Evolutionary conservation across 2,329 filamentous ascomycete species (phyloP).

Genomic region (Phyllosticta citriasiana): DNA sequence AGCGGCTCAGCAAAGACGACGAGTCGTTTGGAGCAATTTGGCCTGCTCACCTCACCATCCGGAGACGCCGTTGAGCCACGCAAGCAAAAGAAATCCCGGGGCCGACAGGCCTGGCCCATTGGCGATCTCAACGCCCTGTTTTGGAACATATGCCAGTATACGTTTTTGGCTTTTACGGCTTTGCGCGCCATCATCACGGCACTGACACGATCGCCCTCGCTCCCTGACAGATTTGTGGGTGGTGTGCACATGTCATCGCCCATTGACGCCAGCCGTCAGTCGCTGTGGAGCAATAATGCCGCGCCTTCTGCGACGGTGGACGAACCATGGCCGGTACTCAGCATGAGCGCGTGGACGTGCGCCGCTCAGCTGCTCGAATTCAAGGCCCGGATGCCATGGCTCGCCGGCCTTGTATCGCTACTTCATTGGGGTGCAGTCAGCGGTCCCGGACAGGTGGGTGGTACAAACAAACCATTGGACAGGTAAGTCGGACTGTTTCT

Average conservation of each 20-base stretch:
- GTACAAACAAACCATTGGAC: constrained; percentile 69
- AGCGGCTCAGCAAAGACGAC: constrained; percentile 18
- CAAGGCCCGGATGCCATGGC: constrained; percentile 80
- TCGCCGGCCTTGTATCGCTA: constrained; percentile 64
- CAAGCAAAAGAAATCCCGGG: constrained; percentile 10
- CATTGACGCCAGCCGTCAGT: constrained; percentile 22
- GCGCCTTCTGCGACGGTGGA: constrained; percentile 20
- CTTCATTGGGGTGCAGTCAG: constrained; percentile 62
- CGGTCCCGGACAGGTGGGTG: constrained; percentile 66
- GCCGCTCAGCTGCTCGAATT: constrained; percentile 63
- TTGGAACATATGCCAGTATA: constrained; percentile 45
- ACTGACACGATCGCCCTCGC: constrained; percentile 56
- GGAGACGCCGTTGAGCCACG: constrained; percentile 18
- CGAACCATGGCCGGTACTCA: constrained; percentile 50
- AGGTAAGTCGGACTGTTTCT: constrained; percentile 58
- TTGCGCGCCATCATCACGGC: constrained; percentile 57
- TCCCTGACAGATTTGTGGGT: constrained; percentile 45
- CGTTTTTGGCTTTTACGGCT: constrained; percentile 44
- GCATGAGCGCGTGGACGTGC: constrained; percentile 69
- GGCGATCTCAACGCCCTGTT: constrained; percentile 27
- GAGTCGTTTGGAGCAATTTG: constrained; percentile 43
- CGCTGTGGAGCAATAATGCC: constrained; percentile 14
- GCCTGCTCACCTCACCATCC: constrained; percentile 36
- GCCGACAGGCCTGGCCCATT: neutral
- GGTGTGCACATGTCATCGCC: constrained; percentile 20